Percentiles rank a stretch among this genome's conserved stretches.
phyloP scores from a whole-genome alignment of 2,329 filamentous ascomycete species.

The Ophiostoma perfectum region DNA sequence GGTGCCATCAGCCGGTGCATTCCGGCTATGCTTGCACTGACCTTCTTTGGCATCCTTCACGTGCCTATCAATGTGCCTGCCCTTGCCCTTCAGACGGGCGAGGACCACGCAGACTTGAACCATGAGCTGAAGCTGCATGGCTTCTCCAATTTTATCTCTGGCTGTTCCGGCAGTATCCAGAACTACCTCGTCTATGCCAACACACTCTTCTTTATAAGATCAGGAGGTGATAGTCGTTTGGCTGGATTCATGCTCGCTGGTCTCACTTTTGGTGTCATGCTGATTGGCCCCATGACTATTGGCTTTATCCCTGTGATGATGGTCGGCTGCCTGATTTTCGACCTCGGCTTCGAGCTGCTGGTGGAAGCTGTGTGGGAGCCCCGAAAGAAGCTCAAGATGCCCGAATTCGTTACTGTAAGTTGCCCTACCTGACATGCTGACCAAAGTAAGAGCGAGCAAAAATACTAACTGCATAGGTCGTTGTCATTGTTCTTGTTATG shows the following conservation, averaged over 20 bases:
- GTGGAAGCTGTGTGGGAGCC: constrained; percentile 84
- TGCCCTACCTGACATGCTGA: no score
- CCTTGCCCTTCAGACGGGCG: constrained; percentile 79
- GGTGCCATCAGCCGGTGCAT: constrained; percentile 74
- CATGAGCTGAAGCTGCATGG: constrained; percentile 89
- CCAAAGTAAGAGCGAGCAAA: neutral
- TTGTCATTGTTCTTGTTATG: constrained; percentile 91
- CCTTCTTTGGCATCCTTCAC: constrained; percentile 94
- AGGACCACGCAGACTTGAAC: constrained; percentile 88
- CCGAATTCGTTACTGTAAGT: constrained; percentile 78
- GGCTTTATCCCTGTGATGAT: constrained; percentile 96
- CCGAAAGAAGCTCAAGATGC: constrained; percentile 75
- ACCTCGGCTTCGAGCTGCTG: constrained; percentile 87
- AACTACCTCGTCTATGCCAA: constrained; percentile 99
- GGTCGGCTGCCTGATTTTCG: constrained; percentile 89
- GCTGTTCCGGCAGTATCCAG: constrained; percentile 79
- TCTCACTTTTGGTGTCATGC: constrained; percentile 74
- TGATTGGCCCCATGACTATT: constrained; percentile 80
- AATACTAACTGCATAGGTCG: neutral
- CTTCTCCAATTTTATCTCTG: constrained; percentile 86
- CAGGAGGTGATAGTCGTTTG: constrained; percentile 78
- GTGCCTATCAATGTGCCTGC: constrained; percentile 98
- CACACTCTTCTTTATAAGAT: constrained; percentile 92
- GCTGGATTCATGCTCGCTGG: constrained; percentile 80
- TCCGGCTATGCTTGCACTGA: constrained; percentile 92